Base-by-base conservation (phyloP, 164 flowering plant species). In the Stephania yunnanensis region DNA sequence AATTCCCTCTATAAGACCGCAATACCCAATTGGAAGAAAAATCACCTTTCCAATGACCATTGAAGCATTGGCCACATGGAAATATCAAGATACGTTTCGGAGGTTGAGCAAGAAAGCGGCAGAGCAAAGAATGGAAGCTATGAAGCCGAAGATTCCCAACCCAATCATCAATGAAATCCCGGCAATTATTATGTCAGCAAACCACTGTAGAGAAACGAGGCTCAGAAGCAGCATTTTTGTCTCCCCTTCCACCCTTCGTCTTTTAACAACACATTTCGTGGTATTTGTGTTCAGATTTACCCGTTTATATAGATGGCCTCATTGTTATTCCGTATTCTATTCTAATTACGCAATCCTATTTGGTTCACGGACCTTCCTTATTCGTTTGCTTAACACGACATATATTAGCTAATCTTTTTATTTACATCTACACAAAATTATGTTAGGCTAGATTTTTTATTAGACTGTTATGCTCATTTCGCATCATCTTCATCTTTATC, bases 51-150 rank as follows among this genome's bases (percentile, higher is more conserved):
- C 42, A 0, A 25, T 25, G 0, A 36, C 42, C 42, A 36, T 36
- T 4, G 42, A 36, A 36, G 0, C 42, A 36, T 36, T 36, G 42
- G 42, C 42, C 42, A 36, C 1, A 70, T 53, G n/a, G 22, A 44
- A 7, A n/a, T 11, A 13, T 72, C 66, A 87, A 52, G 89, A 87
- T 25, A 74, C 83, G 20, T 78, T 79, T 83, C 80, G 89, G 73
- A 85, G 92, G 76, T 88, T 84, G 75, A 85, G 83, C 20, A 88
- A 71, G 84, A 94, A 94, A 77, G 98, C 98, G 75, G 89, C 93
- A 55, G 96, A 91, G 85, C 98, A 94, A 58, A 94, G 91, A 78
- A 94, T 78, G 17, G 89, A 85, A 74, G 95, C 90, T 71, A 89
- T 80, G 81, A 92, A 81, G 6, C 87, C 88, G 72, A 94, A 94